Base-by-base conservation (phyloP, 208 protist genomes). In the Acanthamoeba castellanii region DNA sequence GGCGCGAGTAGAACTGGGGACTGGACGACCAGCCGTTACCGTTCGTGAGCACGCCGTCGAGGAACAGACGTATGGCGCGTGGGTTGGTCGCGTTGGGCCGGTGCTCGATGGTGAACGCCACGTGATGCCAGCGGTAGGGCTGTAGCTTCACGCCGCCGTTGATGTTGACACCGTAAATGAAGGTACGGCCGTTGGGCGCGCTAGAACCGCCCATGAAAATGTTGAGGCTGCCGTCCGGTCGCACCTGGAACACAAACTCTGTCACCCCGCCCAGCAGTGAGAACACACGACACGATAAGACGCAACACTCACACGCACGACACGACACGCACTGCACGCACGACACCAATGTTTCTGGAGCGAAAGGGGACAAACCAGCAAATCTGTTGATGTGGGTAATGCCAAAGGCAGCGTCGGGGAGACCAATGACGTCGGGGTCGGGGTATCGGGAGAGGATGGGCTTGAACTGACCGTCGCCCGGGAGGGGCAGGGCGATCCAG, bases 141-240 rank as follows among this genome's bases (percentile, higher is more conserved):
- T 45, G 25, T 0, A 91, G 30, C 32, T 42, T 32, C 27, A 70
- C 84, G 34, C 59, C 84, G 34, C 57, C 50, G 84, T 91, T 72
- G 84, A 91, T 70, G 18, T 91, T 70, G n/a, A 70, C 84, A 70
- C 84, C 84, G 57, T 91, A 91, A n/a, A 72, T 34, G 57, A 37
- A 72, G 32, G 1, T 25, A 7, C 8, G 27, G 47, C 50, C 59
- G 57, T 91, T 70, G 52, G 84, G 47, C 30, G 9, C 16, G 84
- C 37, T 91, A 55, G 9, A 37, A 25, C 84, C 84, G 30, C 84
- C 84, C 84, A 91, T 91, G 57, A 91, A 91, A n/a, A 91, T 72
- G 84, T 91, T 91, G 27, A 91, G 57, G 32, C 84, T 64, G 34
- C 84, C 84, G 34, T 70, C 84, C 9, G 84, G 57, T 25, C 59